phyloP scores from a whole-genome alignment of 192 early-diverging fungal genomes.

The Linnemannia exigua region DNA sequence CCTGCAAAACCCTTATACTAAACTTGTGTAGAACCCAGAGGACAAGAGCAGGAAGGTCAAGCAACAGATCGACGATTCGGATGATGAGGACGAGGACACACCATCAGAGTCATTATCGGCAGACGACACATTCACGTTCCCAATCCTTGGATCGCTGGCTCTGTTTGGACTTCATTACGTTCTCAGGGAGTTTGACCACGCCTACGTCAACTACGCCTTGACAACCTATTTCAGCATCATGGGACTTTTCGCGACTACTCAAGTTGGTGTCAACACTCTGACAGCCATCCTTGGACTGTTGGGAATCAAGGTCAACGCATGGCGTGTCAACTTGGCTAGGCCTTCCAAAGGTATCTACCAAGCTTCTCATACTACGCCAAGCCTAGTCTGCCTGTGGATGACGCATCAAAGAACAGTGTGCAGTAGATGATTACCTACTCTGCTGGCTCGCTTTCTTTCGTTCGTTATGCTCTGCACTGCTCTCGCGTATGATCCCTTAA shows the following conservation, averaged over 20 bases:
- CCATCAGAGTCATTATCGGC: conserved; percentile 78
- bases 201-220: conserved; percentile 82
- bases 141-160: conserved; percentile 86
- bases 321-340: conserved; percentile 74
- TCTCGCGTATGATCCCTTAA: background rate
- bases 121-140: conserved; percentile 90
- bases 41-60: conserved; percentile 44
- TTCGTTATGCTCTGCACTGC: background rate
- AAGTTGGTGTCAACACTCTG: conserved; percentile 64
- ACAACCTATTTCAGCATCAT: conserved; percentile 87
- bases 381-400: background rate
- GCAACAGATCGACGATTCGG: conserved; percentile 63
- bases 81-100: conserved; percentile 73
- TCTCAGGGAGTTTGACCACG: conserved; percentile 84
- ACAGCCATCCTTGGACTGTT: conserved; percentile 57
- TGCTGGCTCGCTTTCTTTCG: background rate
- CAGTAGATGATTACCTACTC: background rate
- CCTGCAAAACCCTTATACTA: background rate
- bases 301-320: conserved; percentile 71
- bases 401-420: background rate
- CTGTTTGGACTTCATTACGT: conserved; percentile 85
- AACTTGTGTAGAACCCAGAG: conserved; percentile 44
- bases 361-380: background rate
- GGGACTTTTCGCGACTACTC: conserved; percentile 78
- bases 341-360: conserved; percentile 66